Base-by-base conservation (phyloP, 805 yeast species). In the Lipomyces sp. region DNA sequence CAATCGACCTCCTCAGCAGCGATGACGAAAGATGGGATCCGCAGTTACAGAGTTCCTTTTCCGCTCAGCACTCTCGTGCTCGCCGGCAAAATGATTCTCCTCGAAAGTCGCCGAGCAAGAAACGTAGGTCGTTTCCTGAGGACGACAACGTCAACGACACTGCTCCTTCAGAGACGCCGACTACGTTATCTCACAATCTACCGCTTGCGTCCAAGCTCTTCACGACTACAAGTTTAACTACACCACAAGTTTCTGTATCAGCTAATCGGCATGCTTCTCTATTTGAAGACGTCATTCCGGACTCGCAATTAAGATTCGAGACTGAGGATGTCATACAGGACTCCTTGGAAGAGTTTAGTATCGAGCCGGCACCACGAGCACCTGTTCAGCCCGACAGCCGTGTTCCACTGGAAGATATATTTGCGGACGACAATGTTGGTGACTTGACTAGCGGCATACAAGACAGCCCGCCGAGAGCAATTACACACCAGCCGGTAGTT, bases 1-100 rank as follows among this genome's bases (percentile, higher is more conserved):
- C 59, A 4, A 55, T 55, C 13, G 47, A 53, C 16, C 52, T 55
- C 18, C 52, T 55, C 5, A 45, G 47, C 11, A 52, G 57, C 40
- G 58, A 54, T 19, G 50, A 47, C 16, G 18, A 24, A 3, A 16
- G 13, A 7, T 40, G 33, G 6, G 31, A n/a, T 10, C 47, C 23
- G n/a, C 18, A 22, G 21, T 19, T 13, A 14, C 43, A 19, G 24
- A 31, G 2, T 11, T 5, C n/a, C 14, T 19, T 10, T 13, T 2
- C 22, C 16, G 29, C 14, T 33, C 31, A 19, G 22, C 39, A 4
- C 16, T 19, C 13, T 4, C 32, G 29, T 6, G 40, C 32, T 11
- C 43, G 57, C 14, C 38, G 41, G 5, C 16, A 34, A 10, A 29
- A 40, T 3, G 32, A 36, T 19, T 53, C 58, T 6, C 58, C 58